Evolutionary conservation across 2,329 filamentous ascomycete genomes (phyloP).

Genomic region (Aspergillus brasiliensis): DNA sequence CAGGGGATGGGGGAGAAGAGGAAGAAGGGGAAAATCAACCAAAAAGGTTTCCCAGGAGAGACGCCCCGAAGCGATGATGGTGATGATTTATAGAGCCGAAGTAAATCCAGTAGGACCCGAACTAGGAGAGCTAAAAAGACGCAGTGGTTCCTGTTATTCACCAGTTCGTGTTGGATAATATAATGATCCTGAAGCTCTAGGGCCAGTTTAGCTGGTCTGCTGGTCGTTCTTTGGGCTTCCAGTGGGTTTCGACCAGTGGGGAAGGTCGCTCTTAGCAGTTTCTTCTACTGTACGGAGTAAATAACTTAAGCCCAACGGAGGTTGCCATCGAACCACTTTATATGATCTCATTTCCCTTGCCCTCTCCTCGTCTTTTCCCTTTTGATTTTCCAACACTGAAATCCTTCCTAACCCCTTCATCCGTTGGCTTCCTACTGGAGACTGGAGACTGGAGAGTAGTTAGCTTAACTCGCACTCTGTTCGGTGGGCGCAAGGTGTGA

Average conservation of each 20-base stretch:
- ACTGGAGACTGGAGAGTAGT: too few species aligned
- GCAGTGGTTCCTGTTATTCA: conserved; percentile 1
- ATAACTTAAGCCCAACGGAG: background rate
- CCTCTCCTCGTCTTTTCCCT: background rate
- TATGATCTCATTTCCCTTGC: background rate
- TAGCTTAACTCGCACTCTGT: background rate
- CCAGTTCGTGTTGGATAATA: conserved; percentile 6
- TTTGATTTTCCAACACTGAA: background rate
- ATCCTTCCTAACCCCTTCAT: background rate
- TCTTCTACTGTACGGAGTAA: background rate
- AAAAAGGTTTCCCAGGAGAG: background rate
- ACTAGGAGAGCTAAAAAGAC: background rate
- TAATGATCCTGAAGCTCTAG: background rate
- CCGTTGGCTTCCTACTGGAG: too few species aligned
- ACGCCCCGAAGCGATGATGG: background rate
- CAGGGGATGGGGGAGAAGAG: background rate
- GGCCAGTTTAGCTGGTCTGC: background rate
- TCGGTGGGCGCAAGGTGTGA: background rate
- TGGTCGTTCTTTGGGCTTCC: conserved; percentile 1
- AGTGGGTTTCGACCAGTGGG: conserved; percentile 1
- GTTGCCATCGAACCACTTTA: conserved; percentile 1
- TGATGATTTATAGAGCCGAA: background rate
- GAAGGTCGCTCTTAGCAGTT: background rate
- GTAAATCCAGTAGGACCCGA: background rate
- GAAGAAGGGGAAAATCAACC: background rate